A percentile compares a stretch with the other conserved stretches of the same genome.
These are phyloP conservation scores for Patellifolia procumbens DNA, from an alignment of 179 eudicot species.

Conservation along the genomic window DNA sequence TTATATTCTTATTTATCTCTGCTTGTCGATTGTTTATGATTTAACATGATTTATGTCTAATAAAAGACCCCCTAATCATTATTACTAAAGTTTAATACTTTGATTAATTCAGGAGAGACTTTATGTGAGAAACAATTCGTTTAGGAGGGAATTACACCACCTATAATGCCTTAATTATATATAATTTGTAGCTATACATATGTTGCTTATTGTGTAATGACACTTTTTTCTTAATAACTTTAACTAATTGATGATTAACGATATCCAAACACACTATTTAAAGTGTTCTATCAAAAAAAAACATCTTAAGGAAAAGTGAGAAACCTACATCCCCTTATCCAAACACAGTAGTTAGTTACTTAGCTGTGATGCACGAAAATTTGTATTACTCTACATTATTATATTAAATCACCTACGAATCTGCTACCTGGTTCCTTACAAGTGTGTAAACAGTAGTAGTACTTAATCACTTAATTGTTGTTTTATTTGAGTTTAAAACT, in stretches of 20 bases:
- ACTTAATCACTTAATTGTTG: neutral
- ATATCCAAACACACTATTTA: too few species aligned
- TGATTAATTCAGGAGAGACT: too few species aligned
- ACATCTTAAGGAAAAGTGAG: neutral
- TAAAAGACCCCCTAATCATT: too few species aligned
- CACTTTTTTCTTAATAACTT: neutral
- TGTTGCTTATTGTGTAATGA: neutral
- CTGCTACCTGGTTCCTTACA: constrained; percentile 9
- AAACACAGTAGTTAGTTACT: neutral
- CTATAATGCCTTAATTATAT: neutral
- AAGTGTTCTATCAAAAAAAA: too few species aligned
- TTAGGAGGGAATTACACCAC: too few species aligned
- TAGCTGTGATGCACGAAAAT: constrained; percentile 6
- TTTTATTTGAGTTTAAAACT: neutral
- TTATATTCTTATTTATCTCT: too few species aligned
- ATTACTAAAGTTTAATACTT: too few species aligned
- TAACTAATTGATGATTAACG: too few species aligned
- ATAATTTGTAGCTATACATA: neutral
- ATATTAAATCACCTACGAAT: neutral
- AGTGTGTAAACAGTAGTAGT: neutral
- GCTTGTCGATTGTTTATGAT: too few species aligned
- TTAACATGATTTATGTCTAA: too few species aligned
- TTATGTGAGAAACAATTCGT: too few species aligned
- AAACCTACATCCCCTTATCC: constrained; percentile 5
- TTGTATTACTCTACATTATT: neutral